Percentiles rank a stretch among this genome's conserved stretches.
phyloP scores from a whole-genome alignment of 1,284 basidiomycete genomes.

The Irpex rosettiformis region DNA sequence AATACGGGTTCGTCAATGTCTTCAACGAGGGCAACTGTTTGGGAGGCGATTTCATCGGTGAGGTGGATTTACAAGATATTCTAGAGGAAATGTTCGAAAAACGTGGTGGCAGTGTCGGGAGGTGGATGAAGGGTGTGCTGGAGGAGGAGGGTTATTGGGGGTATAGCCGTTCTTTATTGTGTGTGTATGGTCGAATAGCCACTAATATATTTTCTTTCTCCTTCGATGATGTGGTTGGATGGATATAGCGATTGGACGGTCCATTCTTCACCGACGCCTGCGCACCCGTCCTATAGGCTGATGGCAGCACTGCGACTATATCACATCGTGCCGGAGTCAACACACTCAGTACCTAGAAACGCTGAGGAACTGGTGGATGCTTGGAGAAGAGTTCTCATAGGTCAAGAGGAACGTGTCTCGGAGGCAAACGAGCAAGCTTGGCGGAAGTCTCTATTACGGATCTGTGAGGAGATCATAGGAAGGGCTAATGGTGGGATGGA shows the following conservation, averaged over 20 bases:
- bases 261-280: constrained; percentile 52
- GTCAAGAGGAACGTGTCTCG: constrained; percentile 39
- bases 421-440: constrained; percentile 44
- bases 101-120: constrained; percentile 32
- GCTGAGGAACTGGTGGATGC: constrained; percentile 26
- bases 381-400: constrained; percentile 58
- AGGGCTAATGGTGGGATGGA: constrained; percentile 28
- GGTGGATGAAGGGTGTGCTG: constrained; percentile 48
- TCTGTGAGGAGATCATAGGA: constrained; percentile 35
- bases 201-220: constrained; percentile 12
- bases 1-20: constrained; percentile 77
- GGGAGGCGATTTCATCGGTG: constrained; percentile 35
- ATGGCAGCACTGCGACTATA: constrained; percentile 69
- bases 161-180: constrained; percentile 37
- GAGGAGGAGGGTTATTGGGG: constrained; percentile 70
- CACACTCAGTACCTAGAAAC: background rate
- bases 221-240: background rate
- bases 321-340: constrained; percentile 31
- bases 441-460: constrained; percentile 28
- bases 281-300: constrained; percentile 74
- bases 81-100: constrained; percentile 47
- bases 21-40: constrained; percentile 26
- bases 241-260: constrained; percentile 69
- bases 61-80: constrained; percentile 61
- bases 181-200: constrained; percentile 6